phyloP scores from a whole-genome alignment of 257 asterid genomes.

The Craterostigma plantagineum region DNA sequence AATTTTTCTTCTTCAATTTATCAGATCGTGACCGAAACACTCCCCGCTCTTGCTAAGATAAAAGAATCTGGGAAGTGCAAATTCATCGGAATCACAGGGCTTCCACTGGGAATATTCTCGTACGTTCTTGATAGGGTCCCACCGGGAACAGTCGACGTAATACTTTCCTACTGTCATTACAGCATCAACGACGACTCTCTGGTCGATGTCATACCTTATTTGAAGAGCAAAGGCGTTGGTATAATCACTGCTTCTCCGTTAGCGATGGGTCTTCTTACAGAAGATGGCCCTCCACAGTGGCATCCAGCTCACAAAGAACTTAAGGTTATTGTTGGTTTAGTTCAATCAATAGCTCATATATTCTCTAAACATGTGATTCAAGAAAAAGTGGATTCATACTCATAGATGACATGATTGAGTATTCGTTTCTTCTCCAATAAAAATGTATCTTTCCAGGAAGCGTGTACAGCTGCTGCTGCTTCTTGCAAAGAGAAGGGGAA shows the following conservation, averaged over 20 bases:
- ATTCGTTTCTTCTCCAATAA: not conserved
- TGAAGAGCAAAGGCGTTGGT: constrained; percentile 90
- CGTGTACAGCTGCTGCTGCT: constrained; percentile 69
- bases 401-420: not conserved
- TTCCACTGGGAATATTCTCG: constrained; percentile 60
- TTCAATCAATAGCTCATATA: too few relatives aligned
- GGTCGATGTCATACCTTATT: constrained; percentile 68
- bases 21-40: constrained; percentile 87
- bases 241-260: constrained; percentile 92
- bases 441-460: constrained; percentile 40
- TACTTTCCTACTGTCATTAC: constrained; percentile 85
- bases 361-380: not conserved
- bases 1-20: not conserved
- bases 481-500: constrained; percentile 54
- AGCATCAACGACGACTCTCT: constrained; percentile 58
- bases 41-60: constrained; percentile 72
- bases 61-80: constrained; percentile 73
- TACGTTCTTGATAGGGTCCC: constrained; percentile 78
- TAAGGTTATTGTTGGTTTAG: too few relatives aligned
- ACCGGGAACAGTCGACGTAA: constrained; percentile 63
- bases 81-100: constrained; percentile 90
- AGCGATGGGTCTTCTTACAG: constrained; percentile 95
- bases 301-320: constrained; percentile 90
- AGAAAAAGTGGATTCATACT: not conserved
- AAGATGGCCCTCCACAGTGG: constrained; percentile 88